Conservation (phyloP, 495 filamentous ascomycete genomes). For the Ascodesmis nigricans region DNA sequence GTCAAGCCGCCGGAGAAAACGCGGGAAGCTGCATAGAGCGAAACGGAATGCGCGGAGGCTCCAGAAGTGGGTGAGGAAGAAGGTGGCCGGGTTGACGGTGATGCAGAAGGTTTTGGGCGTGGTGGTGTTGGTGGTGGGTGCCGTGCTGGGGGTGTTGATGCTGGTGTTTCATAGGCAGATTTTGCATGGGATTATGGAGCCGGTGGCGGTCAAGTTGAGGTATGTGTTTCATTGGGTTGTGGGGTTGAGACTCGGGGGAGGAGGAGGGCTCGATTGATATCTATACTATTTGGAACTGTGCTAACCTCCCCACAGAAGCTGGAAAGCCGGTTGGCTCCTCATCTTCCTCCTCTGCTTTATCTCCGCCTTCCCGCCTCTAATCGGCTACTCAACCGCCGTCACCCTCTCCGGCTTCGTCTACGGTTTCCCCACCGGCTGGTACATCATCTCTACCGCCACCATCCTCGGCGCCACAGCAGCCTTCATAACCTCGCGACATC, state of each 20-base stretch:
- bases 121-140: conserved; percentile 8
- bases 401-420: conserved; percentile 85
- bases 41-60: conserved; percentile 10
- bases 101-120: conserved; percentile 14
- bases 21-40: background rate
- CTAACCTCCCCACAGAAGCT: conserved; percentile 17
- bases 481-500: conserved; percentile 55
- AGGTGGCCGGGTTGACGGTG: conserved; percentile 11
- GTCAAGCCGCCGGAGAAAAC: conserved; percentile 5
- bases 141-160: conserved; percentile 10
- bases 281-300: background rate
- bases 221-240: conserved; percentile 1
- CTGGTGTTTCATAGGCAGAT: conserved; percentile 21
- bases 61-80: conserved; percentile 17
- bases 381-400: conserved; percentile 74
- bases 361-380: conserved; percentile 69
- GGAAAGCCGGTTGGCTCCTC: conserved; percentile 43
- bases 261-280: conserved; percentile 1
- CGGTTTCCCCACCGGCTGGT: conserved; percentile 79
- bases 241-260: conserved; percentile 2
- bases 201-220: conserved; percentile 14
- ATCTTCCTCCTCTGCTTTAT: conserved; percentile 57
- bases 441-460: conserved; percentile 58
- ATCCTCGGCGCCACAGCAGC: conserved; percentile 52
- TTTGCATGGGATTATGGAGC: conserved; percentile 15